These are phyloP conservation scores for Wilcoxina mikolae DNA, from an alignment of 495 filamentous ascomycete genomes.

Conservation along the genomic window DNA sequence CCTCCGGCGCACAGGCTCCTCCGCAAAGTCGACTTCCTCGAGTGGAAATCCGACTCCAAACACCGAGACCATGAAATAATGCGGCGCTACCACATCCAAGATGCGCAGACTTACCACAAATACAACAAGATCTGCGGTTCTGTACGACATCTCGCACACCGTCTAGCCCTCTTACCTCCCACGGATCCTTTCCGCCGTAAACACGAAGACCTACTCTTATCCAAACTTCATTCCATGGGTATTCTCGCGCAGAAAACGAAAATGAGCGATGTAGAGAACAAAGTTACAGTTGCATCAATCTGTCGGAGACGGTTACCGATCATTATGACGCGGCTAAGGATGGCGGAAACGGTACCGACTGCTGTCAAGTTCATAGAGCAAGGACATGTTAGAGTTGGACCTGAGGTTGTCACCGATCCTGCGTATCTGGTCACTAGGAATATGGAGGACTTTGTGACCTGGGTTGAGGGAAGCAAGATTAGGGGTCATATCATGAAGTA, in stretches of 20 bases:
- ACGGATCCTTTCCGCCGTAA: slow-evolving; percentile 60
- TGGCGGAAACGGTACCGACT: slow-evolving; percentile 75
- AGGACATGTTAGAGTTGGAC: slow-evolving; percentile 85
- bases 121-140: slow-evolving; percentile 82
- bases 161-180: slow-evolving; percentile 62
- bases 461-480: slow-evolving; percentile 93
- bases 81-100: slow-evolving; percentile 76
- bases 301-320: slow-evolving; percentile 67
- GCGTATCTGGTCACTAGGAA: slow-evolving; percentile 60
- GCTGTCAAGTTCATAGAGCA: slow-evolving; percentile 83
- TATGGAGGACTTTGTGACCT: slow-evolving; percentile 95
- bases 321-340: slow-evolving; percentile 71
- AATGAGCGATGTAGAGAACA: slow-evolving; percentile 69
- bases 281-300: slow-evolving; percentile 72
- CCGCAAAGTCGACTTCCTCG: slow-evolving; percentile 87
- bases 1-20: slow-evolving; percentile 40
- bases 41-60: slow-evolving; percentile 71
- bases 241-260: slow-evolving; percentile 56
- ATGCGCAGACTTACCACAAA: slow-evolving; percentile 68
- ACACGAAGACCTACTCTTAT: slow-evolving; percentile 66
- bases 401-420: slow-evolving; percentile 78
- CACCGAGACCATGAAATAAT: slow-evolving; percentile 70
- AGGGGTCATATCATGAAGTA: slow-evolving; percentile 89
- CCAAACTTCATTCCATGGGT: slow-evolving; percentile 84
- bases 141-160: slow-evolving; percentile 74